These are phyloP conservation scores for Elsinoe batatas DNA, from an alignment of 2,329 filamentous ascomycete genomes.

Conservation along the genomic window DNA sequence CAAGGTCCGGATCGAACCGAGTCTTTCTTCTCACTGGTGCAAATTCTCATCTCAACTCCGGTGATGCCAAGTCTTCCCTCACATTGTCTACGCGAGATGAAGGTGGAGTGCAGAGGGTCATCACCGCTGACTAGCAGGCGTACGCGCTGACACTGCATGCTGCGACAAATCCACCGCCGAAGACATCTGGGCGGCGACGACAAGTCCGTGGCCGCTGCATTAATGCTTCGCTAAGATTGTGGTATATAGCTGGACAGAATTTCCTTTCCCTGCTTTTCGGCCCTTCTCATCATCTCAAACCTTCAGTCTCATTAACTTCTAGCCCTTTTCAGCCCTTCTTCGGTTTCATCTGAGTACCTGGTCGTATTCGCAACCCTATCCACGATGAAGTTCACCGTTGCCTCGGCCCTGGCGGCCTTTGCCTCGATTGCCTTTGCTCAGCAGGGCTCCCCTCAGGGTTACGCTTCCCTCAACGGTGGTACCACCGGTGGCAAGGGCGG, in stretches of 20 bases:
- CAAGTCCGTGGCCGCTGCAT: constrained; percentile 2
- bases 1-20: neutral
- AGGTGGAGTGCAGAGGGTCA: constrained; percentile 5
- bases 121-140: constrained; percentile 6
- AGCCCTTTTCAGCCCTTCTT: neutral
- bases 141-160: constrained; percentile 1
- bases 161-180: neutral
- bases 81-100: constrained; percentile 11
- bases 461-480: constrained; percentile 24
- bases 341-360: constrained; percentile 5
- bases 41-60: constrained; percentile 5
- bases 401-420: constrained; percentile 20
- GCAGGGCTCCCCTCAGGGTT: constrained; percentile 18
- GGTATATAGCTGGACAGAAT: neutral
- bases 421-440: constrained; percentile 18
- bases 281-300: neutral
- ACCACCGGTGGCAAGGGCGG: constrained; percentile 41
- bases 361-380: neutral
- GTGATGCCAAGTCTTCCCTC: neutral
- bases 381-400: neutral
- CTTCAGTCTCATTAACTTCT: neutral
- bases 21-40: neutral
- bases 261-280: neutral
- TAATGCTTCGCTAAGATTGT: neutral
- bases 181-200: neutral